Base-by-base conservation (phyloP, 2,329 filamentous ascomycete species). In the Fusarium sulawesiense region DNA sequence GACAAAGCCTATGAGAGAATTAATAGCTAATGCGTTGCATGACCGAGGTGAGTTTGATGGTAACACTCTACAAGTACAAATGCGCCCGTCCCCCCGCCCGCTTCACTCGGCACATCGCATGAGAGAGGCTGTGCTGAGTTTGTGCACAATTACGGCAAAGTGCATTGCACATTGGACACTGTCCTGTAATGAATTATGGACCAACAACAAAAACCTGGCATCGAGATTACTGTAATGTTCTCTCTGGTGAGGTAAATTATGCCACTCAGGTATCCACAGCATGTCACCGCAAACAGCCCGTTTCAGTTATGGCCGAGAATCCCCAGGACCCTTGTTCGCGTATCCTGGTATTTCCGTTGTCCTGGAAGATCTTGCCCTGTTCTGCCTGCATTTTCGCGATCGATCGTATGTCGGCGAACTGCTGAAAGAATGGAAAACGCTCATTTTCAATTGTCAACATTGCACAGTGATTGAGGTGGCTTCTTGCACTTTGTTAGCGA, bases 131-230 rank as follows among this genome's bases (percentile, higher is more conserved):
- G 16, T 29, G 34, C 14, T 16, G 18, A n/a, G 56, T n/a, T 5
- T 48, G 30, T 8, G 14, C 13, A 25, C 18, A 41, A 16, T 12
- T 25, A 21, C 30, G 54, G 44, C 54, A 56, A 20, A 40, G 18
- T 53, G 34, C 16, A 8, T 53, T n/a, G 16, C 12, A n/a, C 11
- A 25, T 12, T 18, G n/a, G 29, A 25, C 30, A 56, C 45, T 27
- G 53, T 25, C 9, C 32, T 37, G 4, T 27, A 45, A 45, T 54
- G 42, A 46, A 61, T 41, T 61, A 62, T 61, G 59, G 56, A 61
- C 21, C 59, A 13, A 34, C 34, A 29, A 42, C 23, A 42, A 25
- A 37, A 23, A 49, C 29, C 29, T 20, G 16, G 18, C 23, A 53
- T 53, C 49, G 13, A 41, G 49, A 41, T 42, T 21, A 53, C 29